Percentiles rank a stretch among this genome's conserved stretches.
Conservation (phyloP, 106 monocot genomes). For the Gastrodia elata region DNA sequence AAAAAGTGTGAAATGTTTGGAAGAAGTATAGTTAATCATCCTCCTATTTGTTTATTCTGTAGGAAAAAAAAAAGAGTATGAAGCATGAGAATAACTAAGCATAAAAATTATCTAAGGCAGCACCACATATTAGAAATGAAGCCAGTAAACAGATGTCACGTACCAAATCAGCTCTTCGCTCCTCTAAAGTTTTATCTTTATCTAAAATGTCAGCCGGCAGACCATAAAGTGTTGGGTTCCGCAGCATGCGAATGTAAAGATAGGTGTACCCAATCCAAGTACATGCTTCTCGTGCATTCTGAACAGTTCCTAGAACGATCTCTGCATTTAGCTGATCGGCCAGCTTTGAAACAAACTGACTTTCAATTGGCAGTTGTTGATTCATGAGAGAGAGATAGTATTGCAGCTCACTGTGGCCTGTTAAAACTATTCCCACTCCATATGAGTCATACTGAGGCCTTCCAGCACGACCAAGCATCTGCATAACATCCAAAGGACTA, state of each 20-base stretch:
- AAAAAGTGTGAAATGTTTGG: background rate
- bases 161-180: constrained; percentile 95
- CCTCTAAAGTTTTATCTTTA: constrained; percentile 73
- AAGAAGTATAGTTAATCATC: background rate
- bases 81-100: background rate
- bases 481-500: constrained; percentile 96
- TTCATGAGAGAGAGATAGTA: constrained; percentile 97
- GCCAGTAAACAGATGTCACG: constrained; percentile 1
- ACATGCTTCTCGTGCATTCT: constrained; percentile 95
- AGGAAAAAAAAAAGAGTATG: background rate
- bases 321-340: constrained; percentile 99
- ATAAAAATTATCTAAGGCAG: background rate
- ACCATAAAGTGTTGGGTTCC: constrained; percentile 93
- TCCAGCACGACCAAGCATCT: constrained; percentile 99
- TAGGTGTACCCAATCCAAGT: constrained; percentile 96
- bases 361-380: constrained; percentile 97
- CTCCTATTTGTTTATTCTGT: background rate
- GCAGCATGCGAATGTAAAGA: constrained; percentile 81
- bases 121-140: background rate
- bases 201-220: constrained; percentile 67
- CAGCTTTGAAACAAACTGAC: constrained; percentile 88
- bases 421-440: constrained; percentile 93
- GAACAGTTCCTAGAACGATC: constrained; percentile 96
- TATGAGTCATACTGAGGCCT: constrained; percentile 93
- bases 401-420: constrained; percentile 85